phyloP scores from a whole-genome alignment of 176 grass and related monocot species.

The Typha latifolia region DNA sequence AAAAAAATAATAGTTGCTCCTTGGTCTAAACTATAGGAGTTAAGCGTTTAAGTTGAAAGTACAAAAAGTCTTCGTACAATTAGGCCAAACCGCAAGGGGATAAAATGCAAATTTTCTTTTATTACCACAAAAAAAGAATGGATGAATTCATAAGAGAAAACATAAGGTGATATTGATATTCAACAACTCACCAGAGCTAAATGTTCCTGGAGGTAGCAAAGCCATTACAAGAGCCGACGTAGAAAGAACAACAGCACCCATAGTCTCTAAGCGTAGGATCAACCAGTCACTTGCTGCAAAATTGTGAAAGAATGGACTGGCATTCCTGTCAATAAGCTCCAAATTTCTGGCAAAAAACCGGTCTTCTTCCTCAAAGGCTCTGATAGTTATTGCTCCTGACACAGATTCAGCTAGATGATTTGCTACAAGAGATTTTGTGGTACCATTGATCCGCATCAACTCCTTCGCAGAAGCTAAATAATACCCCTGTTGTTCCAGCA shows the following conservation, averaged over 20 bases:
- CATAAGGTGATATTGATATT: neutral
- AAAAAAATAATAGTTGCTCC: no score
- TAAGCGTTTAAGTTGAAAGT: no score
- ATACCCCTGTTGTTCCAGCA: conserved; percentile 52
- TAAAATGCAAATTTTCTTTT: no score
- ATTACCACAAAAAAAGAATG: no score
- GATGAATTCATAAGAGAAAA: neutral
- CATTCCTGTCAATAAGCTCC: conserved; percentile 79
- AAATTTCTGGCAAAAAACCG: conserved; percentile 69
- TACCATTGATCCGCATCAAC: conserved; percentile 97
- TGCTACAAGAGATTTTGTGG: conserved; percentile 78
- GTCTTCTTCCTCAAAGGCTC: conserved; percentile 72
- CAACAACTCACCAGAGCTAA: conserved; percentile 52
- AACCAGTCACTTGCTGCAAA: conserved; percentile 83
- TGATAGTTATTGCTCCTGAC: conserved; percentile 69
- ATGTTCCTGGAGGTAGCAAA: conserved; percentile 73
- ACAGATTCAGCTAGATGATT: conserved; percentile 89
- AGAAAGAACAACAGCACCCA: conserved; percentile 67
- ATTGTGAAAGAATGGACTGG: conserved; percentile 72
- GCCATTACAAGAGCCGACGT: conserved; percentile 70
- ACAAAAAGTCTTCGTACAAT: no score
- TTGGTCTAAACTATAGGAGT: no score
- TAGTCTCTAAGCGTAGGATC: conserved; percentile 68
- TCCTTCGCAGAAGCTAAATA: conserved; percentile 82
- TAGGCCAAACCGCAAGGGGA: no score